Percentiles rank a stretch among this genome's conserved stretches.
phyloP scores from a whole-genome alignment of 148 eudicot species.

The Arbutus unedo region DNA sequence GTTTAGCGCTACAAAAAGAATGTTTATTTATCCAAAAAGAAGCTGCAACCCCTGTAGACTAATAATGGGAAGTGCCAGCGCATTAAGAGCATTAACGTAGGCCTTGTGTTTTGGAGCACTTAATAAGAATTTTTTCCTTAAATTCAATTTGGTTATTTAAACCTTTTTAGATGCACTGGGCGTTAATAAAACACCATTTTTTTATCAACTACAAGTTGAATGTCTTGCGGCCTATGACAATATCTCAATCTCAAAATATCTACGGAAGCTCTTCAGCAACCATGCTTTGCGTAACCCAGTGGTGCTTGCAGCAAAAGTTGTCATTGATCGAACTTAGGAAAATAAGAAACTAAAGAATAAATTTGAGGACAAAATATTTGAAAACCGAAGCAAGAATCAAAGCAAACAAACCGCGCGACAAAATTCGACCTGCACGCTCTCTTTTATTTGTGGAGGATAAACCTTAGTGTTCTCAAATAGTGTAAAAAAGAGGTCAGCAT shows the following conservation, averaged over 20 bases:
- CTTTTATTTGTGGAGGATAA: not conserved
- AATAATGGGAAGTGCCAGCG: not conserved
- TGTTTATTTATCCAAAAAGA: not conserved
- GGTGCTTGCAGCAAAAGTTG: not conserved
- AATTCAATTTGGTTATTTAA: not conserved
- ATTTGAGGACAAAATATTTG: not conserved
- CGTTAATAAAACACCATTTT: not conserved
- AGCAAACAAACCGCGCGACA: not conserved
- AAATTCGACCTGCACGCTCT: not conserved
- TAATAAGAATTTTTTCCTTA: not conserved
- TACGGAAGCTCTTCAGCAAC: not conserved
- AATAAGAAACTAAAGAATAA: not conserved
- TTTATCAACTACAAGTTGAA: not conserved
- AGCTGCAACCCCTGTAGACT: not conserved
- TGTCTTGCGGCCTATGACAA: not conserved
- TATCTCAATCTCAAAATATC: not conserved
- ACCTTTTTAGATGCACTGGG: not conserved
- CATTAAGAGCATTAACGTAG: not conserved
- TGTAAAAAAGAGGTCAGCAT: not conserved
- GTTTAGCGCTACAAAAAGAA: not conserved
- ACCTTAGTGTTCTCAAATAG: not conserved
- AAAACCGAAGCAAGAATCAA: not conserved
- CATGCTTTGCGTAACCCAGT: not conserved
- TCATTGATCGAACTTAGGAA: not conserved
- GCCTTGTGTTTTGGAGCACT: not conserved